Conservation (phyloP, 2,329 filamentous ascomycete species). For the Zymoseptoria ardabiliae region DNA sequence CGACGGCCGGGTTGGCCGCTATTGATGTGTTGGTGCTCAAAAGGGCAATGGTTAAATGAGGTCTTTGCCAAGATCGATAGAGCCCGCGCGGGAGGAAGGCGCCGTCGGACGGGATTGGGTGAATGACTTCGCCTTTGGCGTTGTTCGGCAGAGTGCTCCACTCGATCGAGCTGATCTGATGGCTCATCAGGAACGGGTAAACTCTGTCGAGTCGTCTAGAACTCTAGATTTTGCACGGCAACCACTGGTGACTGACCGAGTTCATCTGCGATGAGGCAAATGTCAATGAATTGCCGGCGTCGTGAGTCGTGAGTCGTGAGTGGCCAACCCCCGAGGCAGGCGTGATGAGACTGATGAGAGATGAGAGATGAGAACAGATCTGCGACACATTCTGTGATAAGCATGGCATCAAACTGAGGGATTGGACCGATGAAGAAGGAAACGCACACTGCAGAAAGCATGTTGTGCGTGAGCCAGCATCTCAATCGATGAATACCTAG, state of each 20-base stretch:
- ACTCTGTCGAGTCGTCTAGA: background rate
- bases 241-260: background rate
- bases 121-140: background rate
- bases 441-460: too few relatives aligned
- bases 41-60: background rate
- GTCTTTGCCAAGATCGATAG: background rate
- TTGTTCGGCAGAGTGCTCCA: background rate
- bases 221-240: background rate
- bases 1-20: background rate
- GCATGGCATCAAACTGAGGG: too few relatives aligned
- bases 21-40: background rate
- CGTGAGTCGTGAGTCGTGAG: too few relatives aligned
- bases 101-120: background rate
- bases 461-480: too few relatives aligned
- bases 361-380: too few relatives aligned
- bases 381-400: too few relatives aligned
- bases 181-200: background rate
- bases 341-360: too few relatives aligned
- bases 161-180: background rate
- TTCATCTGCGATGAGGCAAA: too few relatives aligned
- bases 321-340: too few relatives aligned
- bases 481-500: too few relatives aligned
- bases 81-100: background rate
- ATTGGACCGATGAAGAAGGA: too few relatives aligned
- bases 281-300: background rate